These are phyloP conservation scores for Tylopilus balloui DNA, from an alignment of 768 basidiomycete genomes.

Conservation along the genomic window DNA sequence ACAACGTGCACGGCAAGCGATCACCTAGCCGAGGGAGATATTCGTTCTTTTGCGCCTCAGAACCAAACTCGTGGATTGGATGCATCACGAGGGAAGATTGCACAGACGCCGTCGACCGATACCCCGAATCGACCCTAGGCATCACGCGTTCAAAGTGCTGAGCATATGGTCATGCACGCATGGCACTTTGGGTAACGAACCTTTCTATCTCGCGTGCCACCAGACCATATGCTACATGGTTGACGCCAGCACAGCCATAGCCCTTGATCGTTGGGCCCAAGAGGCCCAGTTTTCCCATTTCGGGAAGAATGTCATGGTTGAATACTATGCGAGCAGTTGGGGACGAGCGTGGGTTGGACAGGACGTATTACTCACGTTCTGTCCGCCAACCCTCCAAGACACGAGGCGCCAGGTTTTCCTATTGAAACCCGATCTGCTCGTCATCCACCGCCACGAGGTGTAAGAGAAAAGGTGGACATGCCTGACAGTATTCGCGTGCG, in stretches of 20 bases:
- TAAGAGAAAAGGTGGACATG: conserved; percentile 24
- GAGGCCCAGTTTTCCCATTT: conserved; percentile 91
- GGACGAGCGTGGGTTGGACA: background rate
- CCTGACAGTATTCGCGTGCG: conserved; percentile 77
- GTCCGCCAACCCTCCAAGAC: conserved; percentile 86
- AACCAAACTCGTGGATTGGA: conserved; percentile 84
- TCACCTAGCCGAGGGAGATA: conserved; percentile 81
- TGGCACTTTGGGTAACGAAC: conserved; percentile 34
- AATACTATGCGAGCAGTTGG: conserved; percentile 50
- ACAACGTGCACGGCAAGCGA: conserved; percentile 8
- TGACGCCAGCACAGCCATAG: conserved; percentile 90
- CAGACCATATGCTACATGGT: conserved; percentile 89
- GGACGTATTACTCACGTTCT: conserved; percentile 52
- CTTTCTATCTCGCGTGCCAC: conserved; percentile 92
- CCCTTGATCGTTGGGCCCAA: conserved; percentile 91
- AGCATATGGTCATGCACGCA: background rate
- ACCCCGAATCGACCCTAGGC: conserved; percentile 88
- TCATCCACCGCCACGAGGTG: background rate
- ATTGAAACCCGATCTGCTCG: conserved; percentile 3
- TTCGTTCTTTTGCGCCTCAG: conserved; percentile 84
- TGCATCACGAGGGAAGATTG: conserved; percentile 98
- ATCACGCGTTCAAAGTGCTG: background rate
- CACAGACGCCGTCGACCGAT: conserved; percentile 91
- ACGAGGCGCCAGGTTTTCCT: conserved; percentile 84
- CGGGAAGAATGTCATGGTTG: conserved; percentile 67